Base-by-base conservation (phyloP, 306 rosid genomes). In the Alnus rubra region DNA sequence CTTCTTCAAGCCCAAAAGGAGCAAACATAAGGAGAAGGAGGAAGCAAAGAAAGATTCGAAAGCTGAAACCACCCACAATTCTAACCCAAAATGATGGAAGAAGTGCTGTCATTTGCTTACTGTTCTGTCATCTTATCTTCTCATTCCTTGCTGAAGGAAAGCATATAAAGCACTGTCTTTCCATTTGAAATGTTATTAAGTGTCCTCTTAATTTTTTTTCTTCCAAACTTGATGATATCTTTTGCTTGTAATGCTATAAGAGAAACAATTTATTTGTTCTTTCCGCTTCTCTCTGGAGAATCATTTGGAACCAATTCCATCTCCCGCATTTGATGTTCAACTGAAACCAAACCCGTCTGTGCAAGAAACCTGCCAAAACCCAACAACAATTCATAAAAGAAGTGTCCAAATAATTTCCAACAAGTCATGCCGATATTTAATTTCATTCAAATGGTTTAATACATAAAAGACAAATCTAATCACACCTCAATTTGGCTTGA, bases 271-370 rank as follows among this genome's bases (percentile, higher is more conserved):
- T 81, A 85, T 79, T 76, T 75, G 60, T 74, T 74, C 78, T 89
- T 89, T 63, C 44, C 80, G 79, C 83, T 79, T 33, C 58, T 75
- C 79, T 89, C 86, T 71, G 48, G 76, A 60, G 69, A 51, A 74
- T 79, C 86, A 79, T 85, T 74, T 69, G 79, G 86, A 4, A 63
- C 89, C 74, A 90, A 84, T 76, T 90, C 88, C 85, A 94, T 78
- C 86, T 89, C 97, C n/a, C 83, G 90, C 91, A 94, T 89, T 87
- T 94, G 98, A 80, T 89, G 86, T 73, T 90, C 94, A 49, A 94
- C 53, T 33, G 97, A 83, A 54, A 94, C 98, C 84, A 92, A 80
- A 77, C 98, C 97, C 51, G 94, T 92, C 87, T 90, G 60, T 2
- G 92, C 81, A 72, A 94, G 97, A 90, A 92, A 90, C 98, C 98